A percentile compares a stretch with the other conserved stretches of the same genome.
These are phyloP conservation scores for Gonium pectorale DNA, from an alignment of 139 green algal species.

Conservation along the genomic window DNA sequence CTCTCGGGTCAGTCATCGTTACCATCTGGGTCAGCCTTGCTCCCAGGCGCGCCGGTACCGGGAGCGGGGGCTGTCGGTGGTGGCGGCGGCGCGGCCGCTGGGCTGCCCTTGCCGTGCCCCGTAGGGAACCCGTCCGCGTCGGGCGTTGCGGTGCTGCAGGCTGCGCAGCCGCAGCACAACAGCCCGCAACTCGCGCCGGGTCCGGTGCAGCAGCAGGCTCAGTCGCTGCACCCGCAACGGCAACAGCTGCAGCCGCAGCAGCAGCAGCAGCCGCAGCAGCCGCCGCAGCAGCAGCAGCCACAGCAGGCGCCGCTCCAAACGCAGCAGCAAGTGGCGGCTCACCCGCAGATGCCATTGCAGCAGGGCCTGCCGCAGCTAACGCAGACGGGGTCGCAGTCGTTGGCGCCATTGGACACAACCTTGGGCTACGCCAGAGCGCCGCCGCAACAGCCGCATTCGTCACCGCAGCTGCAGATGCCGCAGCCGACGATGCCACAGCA, in stretches of 20 bases:
- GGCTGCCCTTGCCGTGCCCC: too few species aligned
- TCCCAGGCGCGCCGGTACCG: too few species aligned
- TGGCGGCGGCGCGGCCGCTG: too few species aligned
- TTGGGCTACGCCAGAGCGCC: too few species aligned
- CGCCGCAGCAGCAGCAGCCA: neutral
- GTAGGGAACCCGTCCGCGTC: too few species aligned
- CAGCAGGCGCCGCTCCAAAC: neutral
- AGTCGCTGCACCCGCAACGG: neutral
- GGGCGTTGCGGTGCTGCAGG: too few species aligned
- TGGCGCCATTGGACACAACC: too few species aligned
- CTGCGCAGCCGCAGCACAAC: neutral
- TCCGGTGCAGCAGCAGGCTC: neutral
- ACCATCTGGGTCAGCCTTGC: too few species aligned
- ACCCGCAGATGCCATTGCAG: neutral
- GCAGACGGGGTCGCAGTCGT: neutral
- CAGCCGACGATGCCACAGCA: conserved; percentile 2
- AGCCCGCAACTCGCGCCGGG: too few species aligned
- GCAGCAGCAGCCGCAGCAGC: conserved; percentile 11
- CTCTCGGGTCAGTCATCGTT: too few species aligned
- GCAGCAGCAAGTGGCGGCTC: neutral
- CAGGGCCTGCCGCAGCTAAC: conserved; percentile 1
- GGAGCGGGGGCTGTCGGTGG: too few species aligned
- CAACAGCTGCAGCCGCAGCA: neutral
- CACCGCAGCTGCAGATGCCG: conserved; percentile 10
- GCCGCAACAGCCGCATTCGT: conserved; percentile 18